Evolutionary conservation across 768 basidiomycete genomes (phyloP), one percentile per base, ranked within the genome.

Genomic region (Leccinum incarnatum): DNA sequence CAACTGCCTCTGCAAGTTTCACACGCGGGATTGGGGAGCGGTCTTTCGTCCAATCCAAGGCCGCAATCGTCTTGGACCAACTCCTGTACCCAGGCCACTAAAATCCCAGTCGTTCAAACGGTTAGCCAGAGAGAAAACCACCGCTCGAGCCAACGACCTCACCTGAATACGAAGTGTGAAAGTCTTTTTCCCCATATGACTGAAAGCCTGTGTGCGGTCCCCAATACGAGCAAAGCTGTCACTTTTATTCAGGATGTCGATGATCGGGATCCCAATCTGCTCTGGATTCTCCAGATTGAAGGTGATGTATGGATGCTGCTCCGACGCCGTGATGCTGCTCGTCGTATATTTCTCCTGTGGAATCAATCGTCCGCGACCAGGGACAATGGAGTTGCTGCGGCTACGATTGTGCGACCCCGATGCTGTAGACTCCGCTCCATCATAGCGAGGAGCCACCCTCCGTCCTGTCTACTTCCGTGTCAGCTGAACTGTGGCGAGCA

Each of bases 71-170:
- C 60, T 88, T 80, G 62, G 82, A 83, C 86, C 85, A 91, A 57
- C 81, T 81, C 53, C 79, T 75, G 66, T 91, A 91, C 4, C 89
- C 89, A 17, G 88, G 89, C 89, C 89, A 92, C 89, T 91, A 63
- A 42, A 56, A 29, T 54, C 51, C 42, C 19, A 2, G n/a, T 14
- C 7, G 29, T 30, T 17, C 36, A 52, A 45, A 54, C 5, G 7
- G 40, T 62, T 17, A 61, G 55, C 51, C 37, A 53, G 53, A 56
- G 29, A 14, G 1, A 17, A 53, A 12, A 21, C 3, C 19, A 47
- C 9, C 5, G 12, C 4, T 50, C 29, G 37, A 51, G 45, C 54
- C 40, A 19, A 12, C 2, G 30, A 48, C 59, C 82, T 69, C 58
- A 89, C 89, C 78, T 86, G 85, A 23, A 91, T 75, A 45, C 89